Conservation (phyloP, 768 basidiomycete species). For the Tylopilus intermedius region DNA sequence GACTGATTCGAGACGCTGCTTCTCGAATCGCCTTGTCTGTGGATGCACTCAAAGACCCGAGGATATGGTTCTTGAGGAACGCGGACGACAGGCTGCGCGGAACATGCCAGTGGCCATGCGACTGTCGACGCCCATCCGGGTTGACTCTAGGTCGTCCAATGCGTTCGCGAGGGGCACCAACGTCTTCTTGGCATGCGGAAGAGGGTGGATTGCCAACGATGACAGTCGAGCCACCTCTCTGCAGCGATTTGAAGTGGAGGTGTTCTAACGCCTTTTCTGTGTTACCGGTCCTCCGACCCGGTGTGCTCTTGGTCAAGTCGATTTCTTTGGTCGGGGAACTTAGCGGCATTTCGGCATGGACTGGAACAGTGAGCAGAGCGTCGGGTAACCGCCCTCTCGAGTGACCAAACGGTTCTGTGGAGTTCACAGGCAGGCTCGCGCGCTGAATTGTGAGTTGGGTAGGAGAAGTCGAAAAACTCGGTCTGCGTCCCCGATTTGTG, state of each 20-base stretch:
- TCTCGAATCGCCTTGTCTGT: no score
- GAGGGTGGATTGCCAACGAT: conserved; percentile 15
- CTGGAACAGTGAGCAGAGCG: conserved; percentile 16
- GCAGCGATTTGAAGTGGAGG: conserved; percentile 52
- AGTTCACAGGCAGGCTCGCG: conserved; percentile 3
- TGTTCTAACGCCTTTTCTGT: conserved; percentile 64
- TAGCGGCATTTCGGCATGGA: conserved; percentile 16
- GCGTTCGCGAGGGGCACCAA: conserved; percentile 14
- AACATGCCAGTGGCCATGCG: neutral
- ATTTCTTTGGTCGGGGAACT: conserved; percentile 32
- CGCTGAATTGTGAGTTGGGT: conserved; percentile 11
- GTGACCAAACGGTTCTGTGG: conserved; percentile 12
- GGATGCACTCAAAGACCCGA: no score
- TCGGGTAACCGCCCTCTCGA: conserved; percentile 23
- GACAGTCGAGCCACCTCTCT: conserved; percentile 33
- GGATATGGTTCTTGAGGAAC: no score
- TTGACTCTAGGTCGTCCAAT: conserved; percentile 26
- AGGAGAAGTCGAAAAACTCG: conserved; percentile 26
- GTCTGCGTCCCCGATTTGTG: conserved; percentile 25
- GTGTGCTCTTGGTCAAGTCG: conserved; percentile 26
- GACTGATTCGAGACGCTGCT: no score
- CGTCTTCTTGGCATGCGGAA: conserved; percentile 16
- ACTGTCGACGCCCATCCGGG: conserved; percentile 27
- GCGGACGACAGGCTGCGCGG: no score
- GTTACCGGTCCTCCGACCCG: conserved; percentile 50